phyloP scores from a whole-genome alignment of 2,329 filamentous ascomycete species.

The Talaromyces sp. region DNA sequence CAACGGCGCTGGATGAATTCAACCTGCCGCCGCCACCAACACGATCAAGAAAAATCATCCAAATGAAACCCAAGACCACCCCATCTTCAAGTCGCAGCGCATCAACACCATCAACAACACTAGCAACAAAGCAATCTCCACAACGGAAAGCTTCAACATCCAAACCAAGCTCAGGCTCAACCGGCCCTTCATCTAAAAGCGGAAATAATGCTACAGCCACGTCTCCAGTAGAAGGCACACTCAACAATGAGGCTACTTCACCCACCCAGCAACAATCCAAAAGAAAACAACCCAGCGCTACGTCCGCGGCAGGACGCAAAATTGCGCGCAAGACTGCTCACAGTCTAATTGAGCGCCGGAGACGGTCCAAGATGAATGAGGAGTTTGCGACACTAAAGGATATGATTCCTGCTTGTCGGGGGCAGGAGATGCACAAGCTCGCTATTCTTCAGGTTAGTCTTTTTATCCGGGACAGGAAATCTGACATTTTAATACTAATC shows the following conservation, averaged over 20 bases:
- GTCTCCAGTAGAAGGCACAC: neutral
- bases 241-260: neutral
- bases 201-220: neutral
- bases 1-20: slow-evolving; percentile 51
- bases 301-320: slow-evolving; percentile 85
- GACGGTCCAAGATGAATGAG: slow-evolving; percentile 97
- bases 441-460: slow-evolving; percentile 79
- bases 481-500: neutral
- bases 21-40: slow-evolving; percentile 88
- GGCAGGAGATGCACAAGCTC: slow-evolving; percentile 94
- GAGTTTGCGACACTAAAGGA: slow-evolving; percentile 90
- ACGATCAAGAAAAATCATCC: slow-evolving; percentile 90
- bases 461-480: neutral
- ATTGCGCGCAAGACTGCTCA: slow-evolving; percentile 95
- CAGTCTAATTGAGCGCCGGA: slow-evolving; percentile 83
- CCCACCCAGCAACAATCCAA: slow-evolving; percentile 46
- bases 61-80: slow-evolving; percentile 73
- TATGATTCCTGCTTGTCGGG: slow-evolving; percentile 94
- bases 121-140: slow-evolving; percentile 8
- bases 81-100: slow-evolving; percentile 39
- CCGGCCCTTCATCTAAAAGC: neutral
- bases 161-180: neutral
- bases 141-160: neutral
- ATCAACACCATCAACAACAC: slow-evolving; percentile 10
- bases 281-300: slow-evolving; percentile 72